These are phyloP conservation scores for Blastomyces gilchristii DNA, from an alignment of 2,329 filamentous ascomycete genomes.

Conservation along the genomic window DNA sequence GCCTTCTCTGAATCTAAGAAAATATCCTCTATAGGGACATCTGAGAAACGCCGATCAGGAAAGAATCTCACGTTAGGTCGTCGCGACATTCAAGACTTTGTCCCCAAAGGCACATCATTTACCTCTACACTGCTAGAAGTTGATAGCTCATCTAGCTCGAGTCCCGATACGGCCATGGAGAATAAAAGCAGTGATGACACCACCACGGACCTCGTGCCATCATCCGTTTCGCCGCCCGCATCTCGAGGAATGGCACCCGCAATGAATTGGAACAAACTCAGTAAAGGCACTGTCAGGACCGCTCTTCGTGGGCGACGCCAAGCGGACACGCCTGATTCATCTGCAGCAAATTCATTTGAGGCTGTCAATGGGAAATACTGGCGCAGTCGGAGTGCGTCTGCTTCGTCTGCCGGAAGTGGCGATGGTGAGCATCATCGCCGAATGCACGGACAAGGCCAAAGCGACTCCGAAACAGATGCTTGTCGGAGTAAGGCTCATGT, in stretches of 20 bases:
- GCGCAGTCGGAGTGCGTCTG: conserved; percentile 29
- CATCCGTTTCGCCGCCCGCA: neutral
- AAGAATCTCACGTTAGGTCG: conserved; percentile 18
- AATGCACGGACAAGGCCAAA: neutral
- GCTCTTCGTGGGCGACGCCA: conserved; percentile 28
- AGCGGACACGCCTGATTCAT: conserved; percentile 11
- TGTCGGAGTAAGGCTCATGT: neutral
- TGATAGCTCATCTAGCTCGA: conserved; percentile 26
- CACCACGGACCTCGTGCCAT: neutral
- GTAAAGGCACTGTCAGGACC: conserved; percentile 34
- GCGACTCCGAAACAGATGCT: neutral
- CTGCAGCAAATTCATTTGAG: conserved; percentile 18
- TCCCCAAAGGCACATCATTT: conserved; percentile 30
- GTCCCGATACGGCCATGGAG: conserved; percentile 16
- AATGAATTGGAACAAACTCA: conserved; percentile 38
- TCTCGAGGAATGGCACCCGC: conserved; percentile 21
- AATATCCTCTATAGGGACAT: conserved; percentile 17
- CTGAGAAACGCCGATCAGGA: conserved; percentile 22
- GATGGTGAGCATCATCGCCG: conserved; percentile 17
- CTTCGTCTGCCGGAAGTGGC: conserved; percentile 16
- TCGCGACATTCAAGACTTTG: conserved; percentile 27
- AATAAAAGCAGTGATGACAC: conserved; percentile 13
- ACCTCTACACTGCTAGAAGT: conserved; percentile 25
- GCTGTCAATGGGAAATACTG: conserved; percentile 30
- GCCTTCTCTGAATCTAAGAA: conserved; percentile 19